Evolutionary conservation across 345 rosid genomes (phyloP).

Genomic region (Gossypium sturtianum): DNA sequence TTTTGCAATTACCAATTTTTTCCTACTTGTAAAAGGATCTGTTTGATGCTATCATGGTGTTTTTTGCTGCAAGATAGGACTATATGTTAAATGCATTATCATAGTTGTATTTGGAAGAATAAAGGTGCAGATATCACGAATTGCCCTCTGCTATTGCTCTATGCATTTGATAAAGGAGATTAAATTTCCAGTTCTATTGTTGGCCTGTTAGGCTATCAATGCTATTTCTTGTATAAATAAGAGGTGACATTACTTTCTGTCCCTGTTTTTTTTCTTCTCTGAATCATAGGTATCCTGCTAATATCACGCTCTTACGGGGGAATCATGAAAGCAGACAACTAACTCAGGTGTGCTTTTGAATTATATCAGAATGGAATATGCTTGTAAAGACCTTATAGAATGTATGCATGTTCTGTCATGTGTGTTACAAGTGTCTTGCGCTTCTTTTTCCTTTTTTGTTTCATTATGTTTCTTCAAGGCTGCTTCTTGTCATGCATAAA

Average conservation of each 20-base stretch:
- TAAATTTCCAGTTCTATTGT: neutral
- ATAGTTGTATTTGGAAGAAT: neutral
- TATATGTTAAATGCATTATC: neutral
- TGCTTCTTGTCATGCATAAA: neutral
- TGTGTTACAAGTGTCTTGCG: neutral
- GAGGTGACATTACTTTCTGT: neutral
- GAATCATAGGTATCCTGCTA: conserved; percentile 77
- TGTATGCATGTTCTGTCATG: neutral
- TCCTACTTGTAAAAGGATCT: neutral
- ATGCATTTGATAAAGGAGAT: neutral
- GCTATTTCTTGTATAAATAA: neutral
- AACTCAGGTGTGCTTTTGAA: conserved; percentile 67
- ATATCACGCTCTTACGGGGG: conserved; percentile 96
- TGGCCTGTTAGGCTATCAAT: neutral
- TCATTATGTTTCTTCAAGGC: neutral
- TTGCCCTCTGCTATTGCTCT: neutral
- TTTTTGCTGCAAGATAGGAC: neutral
- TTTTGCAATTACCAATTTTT: neutral
- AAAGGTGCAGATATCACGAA: neutral
- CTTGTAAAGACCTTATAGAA: neutral
- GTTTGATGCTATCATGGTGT: neutral
- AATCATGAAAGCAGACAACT: conserved; percentile 99
- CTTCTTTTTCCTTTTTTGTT: neutral
- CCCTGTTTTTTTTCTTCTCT: neutral
- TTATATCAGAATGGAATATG: neutral